Evolutionary conservation across 1,284 basidiomycete species (phyloP).

Genomic region (Heterobasidion annosum): DNA sequence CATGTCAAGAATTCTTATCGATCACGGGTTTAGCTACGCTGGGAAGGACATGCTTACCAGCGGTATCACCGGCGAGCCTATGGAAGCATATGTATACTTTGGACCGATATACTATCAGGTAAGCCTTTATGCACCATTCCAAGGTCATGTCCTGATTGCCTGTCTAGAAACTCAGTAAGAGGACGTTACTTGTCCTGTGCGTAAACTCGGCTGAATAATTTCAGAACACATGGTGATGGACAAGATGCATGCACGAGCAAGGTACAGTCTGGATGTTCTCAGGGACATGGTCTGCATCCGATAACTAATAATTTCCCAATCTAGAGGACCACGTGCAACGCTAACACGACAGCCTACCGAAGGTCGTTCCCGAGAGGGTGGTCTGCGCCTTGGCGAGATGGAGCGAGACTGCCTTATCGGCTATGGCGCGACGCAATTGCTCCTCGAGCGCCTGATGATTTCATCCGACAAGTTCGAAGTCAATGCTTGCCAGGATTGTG

Average conservation of each 20-base stretch:
- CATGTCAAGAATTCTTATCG: constrained; percentile 93
- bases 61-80: constrained; percentile 93
- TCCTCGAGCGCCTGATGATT: constrained; percentile 97
- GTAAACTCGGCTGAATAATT: constrained; percentile 2
- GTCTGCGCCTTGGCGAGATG: constrained; percentile 97
- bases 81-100: constrained; percentile 98
- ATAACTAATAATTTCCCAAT: background rate
- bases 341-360: constrained; percentile 98
- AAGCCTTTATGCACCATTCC: constrained; percentile 12
- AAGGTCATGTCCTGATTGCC: background rate
- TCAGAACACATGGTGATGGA: constrained; percentile 97
- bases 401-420: constrained; percentile 96
- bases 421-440: constrained; percentile 92
- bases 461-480: constrained; percentile 97
- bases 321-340: constrained; percentile 89
- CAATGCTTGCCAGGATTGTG: constrained; percentile 92
- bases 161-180: constrained; percentile 70
- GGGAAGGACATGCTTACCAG: constrained; percentile 98
- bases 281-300: background rate
- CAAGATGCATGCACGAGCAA: constrained; percentile 99
- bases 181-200: background rate
- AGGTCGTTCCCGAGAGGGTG: constrained; percentile 95
- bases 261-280: constrained; percentile 33
- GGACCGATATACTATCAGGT: constrained; percentile 99
- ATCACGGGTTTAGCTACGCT: constrained; percentile 93